Base-by-base conservation (phyloP, 1,139 yeast genomes). In the Scheffersomyces titani region DNA sequence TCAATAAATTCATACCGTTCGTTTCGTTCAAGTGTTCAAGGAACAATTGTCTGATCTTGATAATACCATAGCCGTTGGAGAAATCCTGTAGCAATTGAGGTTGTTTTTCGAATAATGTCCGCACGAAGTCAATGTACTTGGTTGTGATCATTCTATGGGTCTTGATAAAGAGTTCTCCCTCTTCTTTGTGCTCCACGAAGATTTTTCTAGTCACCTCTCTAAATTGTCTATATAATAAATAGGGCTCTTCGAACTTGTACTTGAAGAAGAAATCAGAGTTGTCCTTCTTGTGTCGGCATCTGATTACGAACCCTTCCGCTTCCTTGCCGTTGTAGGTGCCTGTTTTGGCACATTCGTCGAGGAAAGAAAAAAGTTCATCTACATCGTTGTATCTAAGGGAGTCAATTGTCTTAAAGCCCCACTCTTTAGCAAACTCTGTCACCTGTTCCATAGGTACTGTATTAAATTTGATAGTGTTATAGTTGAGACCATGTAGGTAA, bases 201-300 rank as follows among this genome's bases (percentile, higher is more conserved):
- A 82, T 83, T 50, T 77, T 76, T 65, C 85, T 88, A 0, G 98
- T 92, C 0, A 86, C 89, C 67, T 94, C 98, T 61, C 99, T 81
- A 83, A 96, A 87, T 66, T 90, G 92, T 57, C 99, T 82, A 70
- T 92, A 96, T 79, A 96, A 82, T 54, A 92, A 75, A 66, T 96
- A 96, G 0, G 99, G 99, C 72, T 96, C 97, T 63, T 92, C 97
- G 70, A 96, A 94, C 71, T 96, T 96, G 76, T 80, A 94, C 74
- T 96, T 96, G 83, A 92, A 96, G 72, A 96, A 92, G 65, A 83
- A 92, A 59, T 86, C 89, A 16, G 68, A 70, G 20, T 61, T 63
- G 13, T 61, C 55, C 5, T 45, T 54, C 18, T 56, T 62, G 18
- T 62, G 58, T 52, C 76, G 74, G 63, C 94, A 85, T 54, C 99